These are phyloP conservation scores for Centella asiatica DNA, from an alignment of 129 eudicot species.

Conservation along the genomic window DNA sequence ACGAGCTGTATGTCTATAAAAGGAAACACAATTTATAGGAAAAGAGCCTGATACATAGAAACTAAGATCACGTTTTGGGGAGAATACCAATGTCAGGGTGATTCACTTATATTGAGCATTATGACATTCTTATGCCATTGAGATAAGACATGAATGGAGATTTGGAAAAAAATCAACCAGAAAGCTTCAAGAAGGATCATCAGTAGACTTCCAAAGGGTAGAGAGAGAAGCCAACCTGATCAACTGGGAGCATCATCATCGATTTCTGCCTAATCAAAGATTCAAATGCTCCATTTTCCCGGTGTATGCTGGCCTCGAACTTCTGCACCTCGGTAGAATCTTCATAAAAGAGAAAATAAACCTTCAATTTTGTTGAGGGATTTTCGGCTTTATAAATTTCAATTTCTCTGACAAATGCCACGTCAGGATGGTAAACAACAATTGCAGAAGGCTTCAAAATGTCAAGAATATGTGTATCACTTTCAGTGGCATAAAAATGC, in stretches of 20 bases:
- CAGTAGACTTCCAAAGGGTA: not conserved
- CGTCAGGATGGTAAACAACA: slow-evolving; percentile 85
- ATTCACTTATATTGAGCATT: too few species aligned
- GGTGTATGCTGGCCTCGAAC: slow-evolving; percentile 87
- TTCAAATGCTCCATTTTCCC: slow-evolving; percentile 97
- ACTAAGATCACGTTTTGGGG: too few species aligned
- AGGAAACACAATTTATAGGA: not conserved
- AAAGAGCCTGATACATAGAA: too few species aligned
- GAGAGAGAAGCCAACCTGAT: slow-evolving; percentile 43
- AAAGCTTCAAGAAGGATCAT: not conserved
- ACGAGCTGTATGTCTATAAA: not conserved
- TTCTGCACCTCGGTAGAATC: slow-evolving; percentile 90
- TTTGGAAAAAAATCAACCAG: not conserved
- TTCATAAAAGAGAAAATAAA: slow-evolving; percentile 89
- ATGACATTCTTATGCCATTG: too few species aligned
- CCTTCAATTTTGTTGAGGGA: slow-evolving; percentile 62
- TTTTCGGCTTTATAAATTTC: slow-evolving; percentile 88
- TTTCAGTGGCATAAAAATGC: slow-evolving; percentile 74
- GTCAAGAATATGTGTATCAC: slow-evolving; percentile 63
- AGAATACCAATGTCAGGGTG: too few species aligned
- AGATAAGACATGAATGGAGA: too few species aligned
- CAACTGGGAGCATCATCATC: slow-evolving; percentile 84
- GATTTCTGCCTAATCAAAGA: slow-evolving; percentile 94
- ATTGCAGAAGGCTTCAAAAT: slow-evolving; percentile 68
- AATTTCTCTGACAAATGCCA: slow-evolving; percentile 85